Percentiles rank a stretch among this genome's conserved stretches.
Conservation (phyloP, 2,329 filamentous ascomycete genomes). For the Penicillium sp. region DNA sequence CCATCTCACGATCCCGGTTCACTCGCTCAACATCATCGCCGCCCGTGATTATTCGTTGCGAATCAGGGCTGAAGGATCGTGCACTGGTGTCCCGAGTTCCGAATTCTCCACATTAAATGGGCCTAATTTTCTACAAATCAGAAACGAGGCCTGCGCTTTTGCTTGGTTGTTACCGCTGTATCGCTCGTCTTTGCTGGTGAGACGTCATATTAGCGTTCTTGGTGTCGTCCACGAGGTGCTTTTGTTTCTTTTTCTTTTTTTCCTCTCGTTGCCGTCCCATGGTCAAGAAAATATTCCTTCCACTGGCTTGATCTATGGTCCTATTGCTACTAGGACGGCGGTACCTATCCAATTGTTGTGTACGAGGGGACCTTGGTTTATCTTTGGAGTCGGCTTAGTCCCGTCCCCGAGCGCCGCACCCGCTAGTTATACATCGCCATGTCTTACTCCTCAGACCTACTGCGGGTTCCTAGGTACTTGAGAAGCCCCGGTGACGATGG, state of each 20-base stretch:
- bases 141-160: not conserved
- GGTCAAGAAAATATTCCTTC: not conserved
- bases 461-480: constrained; percentile 42
- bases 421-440: constrained; percentile 23
- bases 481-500: constrained; percentile 50
- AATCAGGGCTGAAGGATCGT: constrained; percentile 1
- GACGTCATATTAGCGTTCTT: constrained; percentile 3
- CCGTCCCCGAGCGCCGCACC: not conserved
- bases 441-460: constrained; percentile 23
- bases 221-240: not conserved
- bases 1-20: not conserved
- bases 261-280: not conserved
- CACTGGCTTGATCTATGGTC: not conserved
- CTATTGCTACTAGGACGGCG: not conserved
- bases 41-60: not conserved
- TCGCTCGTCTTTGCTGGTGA: not conserved
- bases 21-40: constrained; percentile 4
- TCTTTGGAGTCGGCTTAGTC: constrained; percentile 3
- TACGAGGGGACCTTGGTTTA: not conserved
- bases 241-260: not conserved
- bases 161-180: not conserved
- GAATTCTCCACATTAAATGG: constrained; percentile 1
- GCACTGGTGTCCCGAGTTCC: not conserved
- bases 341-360: not conserved
- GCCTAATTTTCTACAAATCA: not conserved